These are phyloP conservation scores for Alternaria rosae DNA, from an alignment of 2,329 filamentous ascomycete species.

Conservation along the genomic window DNA sequence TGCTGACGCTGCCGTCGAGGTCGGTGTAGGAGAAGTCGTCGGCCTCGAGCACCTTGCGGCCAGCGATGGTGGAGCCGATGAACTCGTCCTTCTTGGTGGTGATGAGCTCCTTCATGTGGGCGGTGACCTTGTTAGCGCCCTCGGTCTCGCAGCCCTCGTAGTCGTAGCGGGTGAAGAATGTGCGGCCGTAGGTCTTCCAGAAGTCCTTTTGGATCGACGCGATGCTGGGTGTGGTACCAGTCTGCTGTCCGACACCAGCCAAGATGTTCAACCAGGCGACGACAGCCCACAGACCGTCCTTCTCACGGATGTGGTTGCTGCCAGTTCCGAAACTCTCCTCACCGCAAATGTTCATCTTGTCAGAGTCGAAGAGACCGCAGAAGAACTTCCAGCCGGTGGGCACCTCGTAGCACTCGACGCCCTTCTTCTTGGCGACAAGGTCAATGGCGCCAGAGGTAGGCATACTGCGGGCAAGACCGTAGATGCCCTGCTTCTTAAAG, in stretches of 20 bases:
- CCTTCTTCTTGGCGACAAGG: constrained; percentile 93
- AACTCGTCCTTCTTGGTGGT: constrained; percentile 73
- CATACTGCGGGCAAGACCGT: constrained; percentile 95
- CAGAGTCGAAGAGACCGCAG: constrained; percentile 93
- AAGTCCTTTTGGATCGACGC: constrained; percentile 96
- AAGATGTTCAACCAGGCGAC: constrained; percentile 99
- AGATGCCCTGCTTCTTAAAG: constrained; percentile 97
- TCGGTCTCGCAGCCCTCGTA: constrained; percentile 95
- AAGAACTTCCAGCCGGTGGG: constrained; percentile 99
- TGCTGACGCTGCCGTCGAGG: constrained; percentile 93
- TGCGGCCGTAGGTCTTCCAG: constrained; percentile 94
- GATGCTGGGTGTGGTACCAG: constrained; percentile 85
- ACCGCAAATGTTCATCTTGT: constrained; percentile 99
- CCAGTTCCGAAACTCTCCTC: constrained; percentile 98
- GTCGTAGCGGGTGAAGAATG: constrained; percentile 99
- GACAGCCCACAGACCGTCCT: constrained; percentile 97
- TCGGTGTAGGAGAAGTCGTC: constrained; percentile 99
- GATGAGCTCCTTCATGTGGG: constrained; percentile 79
- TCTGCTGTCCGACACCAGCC: constrained; percentile 85
- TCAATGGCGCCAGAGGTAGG: constrained; percentile 95
- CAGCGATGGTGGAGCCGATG: constrained; percentile 80
- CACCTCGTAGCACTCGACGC: constrained; percentile 91
- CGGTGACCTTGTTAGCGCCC: constrained; percentile 88
- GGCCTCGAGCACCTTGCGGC: constrained; percentile 84
- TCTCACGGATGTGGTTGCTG: constrained; percentile 98